Conservation (phyloP, 2,329 filamentous ascomycete species). For the Akanthomyces dipterigenus region DNA sequence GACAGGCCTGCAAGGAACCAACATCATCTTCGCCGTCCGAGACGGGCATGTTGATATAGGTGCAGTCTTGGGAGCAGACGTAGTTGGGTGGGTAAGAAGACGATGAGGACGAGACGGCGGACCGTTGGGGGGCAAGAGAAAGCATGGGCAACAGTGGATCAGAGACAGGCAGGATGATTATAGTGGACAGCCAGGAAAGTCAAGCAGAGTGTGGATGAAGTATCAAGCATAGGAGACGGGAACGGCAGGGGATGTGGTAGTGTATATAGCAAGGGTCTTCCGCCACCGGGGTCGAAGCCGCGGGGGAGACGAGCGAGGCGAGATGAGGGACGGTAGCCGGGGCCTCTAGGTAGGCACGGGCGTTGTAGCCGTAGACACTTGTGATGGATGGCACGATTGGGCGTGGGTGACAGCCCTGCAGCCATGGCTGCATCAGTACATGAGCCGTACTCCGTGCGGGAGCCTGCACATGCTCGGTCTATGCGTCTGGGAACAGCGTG, state of each 20-base stretch:
- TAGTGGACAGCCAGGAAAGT: not conserved
- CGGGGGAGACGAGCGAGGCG: conserved; percentile 1
- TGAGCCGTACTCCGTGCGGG: no score
- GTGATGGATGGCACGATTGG: conserved; percentile 3
- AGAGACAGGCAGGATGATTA: not conserved
- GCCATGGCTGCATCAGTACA: not conserved
- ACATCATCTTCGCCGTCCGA: conserved; percentile 7
- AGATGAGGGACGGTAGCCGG: not conserved
- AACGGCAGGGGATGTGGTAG: not conserved
- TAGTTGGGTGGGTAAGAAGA: not conserved
- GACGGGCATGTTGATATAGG: not conserved
- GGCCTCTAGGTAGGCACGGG: conserved; percentile 14
- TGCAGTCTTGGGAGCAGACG: not conserved
- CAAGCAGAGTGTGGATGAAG: not conserved
- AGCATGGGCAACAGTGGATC: not conserved
- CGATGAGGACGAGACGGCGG: not conserved
- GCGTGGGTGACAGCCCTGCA: conserved; percentile 4
- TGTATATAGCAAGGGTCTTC: conserved; percentile 10
- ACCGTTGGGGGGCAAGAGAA: conserved; percentile 2
- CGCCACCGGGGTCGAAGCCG: conserved; percentile 8
- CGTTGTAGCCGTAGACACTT: conserved; percentile 17
- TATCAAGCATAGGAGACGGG: not conserved
- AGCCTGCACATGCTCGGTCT: not conserved
- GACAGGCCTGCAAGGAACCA: not conserved
- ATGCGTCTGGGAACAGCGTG: not conserved